Percentiles rank a stretch among this genome's conserved stretches.
Conservation (phyloP, 2,329 filamentous ascomycete genomes). For the Botryotinia narcissicola region DNA sequence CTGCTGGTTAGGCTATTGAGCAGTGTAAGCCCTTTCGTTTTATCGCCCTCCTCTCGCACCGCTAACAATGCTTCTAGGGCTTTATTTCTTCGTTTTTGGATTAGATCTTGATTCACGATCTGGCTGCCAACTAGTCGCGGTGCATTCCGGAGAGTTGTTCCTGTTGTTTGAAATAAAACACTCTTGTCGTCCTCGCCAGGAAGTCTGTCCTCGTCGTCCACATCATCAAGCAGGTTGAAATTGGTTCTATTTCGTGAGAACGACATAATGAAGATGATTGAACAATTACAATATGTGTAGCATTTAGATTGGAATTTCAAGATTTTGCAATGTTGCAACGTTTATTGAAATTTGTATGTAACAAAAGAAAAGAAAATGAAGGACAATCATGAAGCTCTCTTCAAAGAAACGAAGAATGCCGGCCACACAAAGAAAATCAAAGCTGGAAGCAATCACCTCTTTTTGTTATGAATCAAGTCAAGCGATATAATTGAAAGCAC, state of each 20-base stretch:
- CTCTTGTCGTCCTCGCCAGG: background rate
- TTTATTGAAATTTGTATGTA: background rate
- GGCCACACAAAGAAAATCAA: background rate
- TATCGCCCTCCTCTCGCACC: background rate
- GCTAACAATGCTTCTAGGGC: conserved; percentile 5
- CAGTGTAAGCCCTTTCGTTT: background rate
- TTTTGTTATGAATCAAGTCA: conserved; percentile 2
- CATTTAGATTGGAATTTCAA: background rate
- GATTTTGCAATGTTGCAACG: background rate
- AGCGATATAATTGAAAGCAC: background rate
- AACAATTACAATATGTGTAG: background rate
- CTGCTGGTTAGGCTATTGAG: background rate
- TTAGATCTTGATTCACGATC: background rate
- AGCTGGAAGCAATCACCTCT: conserved; percentile 18
- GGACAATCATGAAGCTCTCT: conserved; percentile 2
- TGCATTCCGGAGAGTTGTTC: background rate
- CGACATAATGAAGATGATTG: background rate
- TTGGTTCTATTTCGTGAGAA: conserved; percentile 3
- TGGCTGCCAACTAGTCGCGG: background rate
- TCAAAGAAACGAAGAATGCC: conserved; percentile 19
- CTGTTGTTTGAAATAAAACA: conserved; percentile 4
- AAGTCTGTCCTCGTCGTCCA: background rate
- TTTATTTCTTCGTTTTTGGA: background rate
- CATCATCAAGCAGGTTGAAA: background rate
- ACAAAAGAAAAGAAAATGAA: background rate